These are phyloP conservation scores for Nigrograna mackinnonii DNA, from an alignment of 2,329 filamentous ascomycete species.

Conservation along the genomic window DNA sequence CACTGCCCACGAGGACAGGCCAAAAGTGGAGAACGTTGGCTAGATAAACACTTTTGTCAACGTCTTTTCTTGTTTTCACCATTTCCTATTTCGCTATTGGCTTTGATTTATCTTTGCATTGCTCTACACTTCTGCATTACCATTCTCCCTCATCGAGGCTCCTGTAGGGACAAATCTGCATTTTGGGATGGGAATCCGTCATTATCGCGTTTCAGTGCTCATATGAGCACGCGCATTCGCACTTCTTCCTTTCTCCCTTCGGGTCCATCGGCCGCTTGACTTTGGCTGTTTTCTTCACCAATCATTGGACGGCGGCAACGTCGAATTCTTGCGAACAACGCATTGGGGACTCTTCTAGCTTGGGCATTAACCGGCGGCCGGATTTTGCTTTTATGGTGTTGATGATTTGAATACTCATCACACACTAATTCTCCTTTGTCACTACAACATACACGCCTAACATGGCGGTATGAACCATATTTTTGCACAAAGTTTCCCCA, in stretches of 20 bases:
- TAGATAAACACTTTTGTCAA: constrained; percentile 25
- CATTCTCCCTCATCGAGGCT: constrained; percentile 27
- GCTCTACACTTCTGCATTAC: constrained; percentile 23
- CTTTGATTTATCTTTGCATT: constrained; percentile 9
- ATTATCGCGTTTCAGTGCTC: constrained; percentile 17
- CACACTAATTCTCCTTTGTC: constrained; percentile 11
- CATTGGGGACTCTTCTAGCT: constrained; percentile 17
- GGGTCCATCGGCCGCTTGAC: too few species aligned
- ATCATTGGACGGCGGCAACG: constrained; percentile 40
- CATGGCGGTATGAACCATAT: not conserved
- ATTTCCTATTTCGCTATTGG: constrained; percentile 25
- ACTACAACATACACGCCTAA: not conserved
- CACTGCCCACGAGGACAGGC: constrained; percentile 29
- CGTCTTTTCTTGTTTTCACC: constrained; percentile 11
- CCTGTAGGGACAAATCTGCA: constrained; percentile 38
- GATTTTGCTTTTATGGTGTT: constrained; percentile 22
- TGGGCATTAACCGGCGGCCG: constrained; percentile 32
- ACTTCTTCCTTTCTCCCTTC: constrained; percentile 16
- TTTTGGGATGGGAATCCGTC: constrained; percentile 31
- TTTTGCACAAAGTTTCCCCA: constrained; percentile 1
- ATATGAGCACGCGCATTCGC: constrained; percentile 23
- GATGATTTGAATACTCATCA: constrained; percentile 18
- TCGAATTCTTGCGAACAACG: constrained; percentile 18
- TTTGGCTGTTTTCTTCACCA: constrained; percentile 18
- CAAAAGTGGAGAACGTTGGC: constrained; percentile 31